Evolutionary conservation across 73 alveolate species (phyloP).

Genomic region (Paramecium primaurelia): DNA sequence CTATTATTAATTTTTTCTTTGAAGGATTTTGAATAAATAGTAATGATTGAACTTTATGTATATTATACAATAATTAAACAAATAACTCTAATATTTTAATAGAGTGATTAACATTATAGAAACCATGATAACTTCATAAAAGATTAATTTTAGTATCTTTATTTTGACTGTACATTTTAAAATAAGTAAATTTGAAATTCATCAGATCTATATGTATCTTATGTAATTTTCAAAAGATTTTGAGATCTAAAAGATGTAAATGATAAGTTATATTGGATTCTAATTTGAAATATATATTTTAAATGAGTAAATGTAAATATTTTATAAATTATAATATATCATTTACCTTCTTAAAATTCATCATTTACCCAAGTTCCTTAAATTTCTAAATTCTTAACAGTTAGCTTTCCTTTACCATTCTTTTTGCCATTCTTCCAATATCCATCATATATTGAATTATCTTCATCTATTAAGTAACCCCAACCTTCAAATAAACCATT

Average conservation of each 20-base stretch:
- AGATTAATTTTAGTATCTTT: too few relatives aligned
- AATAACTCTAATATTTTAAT: slow-evolving; percentile 70
- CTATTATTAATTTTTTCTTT: neutral
- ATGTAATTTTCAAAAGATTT: neutral
- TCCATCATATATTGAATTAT: neutral
- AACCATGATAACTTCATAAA: too few relatives aligned
- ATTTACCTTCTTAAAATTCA: neutral
- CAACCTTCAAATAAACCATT: neutral
- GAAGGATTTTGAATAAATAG: slow-evolving; percentile 78
- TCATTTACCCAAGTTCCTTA: neutral
- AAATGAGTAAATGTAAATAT: neutral
- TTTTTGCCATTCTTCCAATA: neutral
- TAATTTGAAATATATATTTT: neutral
- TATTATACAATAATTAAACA: slow-evolving; percentile 65
- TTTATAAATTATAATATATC: neutral
- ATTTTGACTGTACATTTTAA: slow-evolving; percentile 52
- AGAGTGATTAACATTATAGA: too few relatives aligned
- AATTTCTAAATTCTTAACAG: neutral
- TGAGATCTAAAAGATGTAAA: neutral
- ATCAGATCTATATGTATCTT: neutral
- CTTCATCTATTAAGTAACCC: neutral
- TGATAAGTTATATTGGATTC: neutral
- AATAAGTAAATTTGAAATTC: slow-evolving; percentile 20
- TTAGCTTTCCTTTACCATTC: neutral
- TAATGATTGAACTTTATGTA: slow-evolving; percentile 63